Base-by-base conservation (phyloP, 23 red algal species). In the Chondrus crispus region DNA sequence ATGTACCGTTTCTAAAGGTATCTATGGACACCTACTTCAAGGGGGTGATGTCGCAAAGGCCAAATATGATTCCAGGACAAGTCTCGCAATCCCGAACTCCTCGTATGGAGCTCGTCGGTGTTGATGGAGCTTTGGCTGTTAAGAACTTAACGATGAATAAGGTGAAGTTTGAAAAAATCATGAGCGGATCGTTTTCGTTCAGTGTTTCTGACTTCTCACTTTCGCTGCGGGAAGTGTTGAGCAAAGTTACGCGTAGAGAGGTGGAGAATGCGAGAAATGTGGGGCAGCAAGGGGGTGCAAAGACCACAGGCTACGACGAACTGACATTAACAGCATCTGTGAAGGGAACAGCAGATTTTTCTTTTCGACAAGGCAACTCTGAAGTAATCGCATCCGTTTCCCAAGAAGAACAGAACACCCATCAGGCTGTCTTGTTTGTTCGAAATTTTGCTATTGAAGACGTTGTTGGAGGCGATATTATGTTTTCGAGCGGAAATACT, bases 61-160 rank as follows among this genome's bases (percentile, higher is more conserved):
- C 72, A 35, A 50, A 88, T 38, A 46, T 95, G 5, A 82, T 84
- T 26, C 69, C 70, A 18, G 84, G 82, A 42, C 24, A 52, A 3
- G 41, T 28, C 18, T 57, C 30, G 29, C 73, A 74, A 30, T 68
- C 91, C 13, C 91, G 91, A 2, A 85, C 91, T 35, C 91, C 91
- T 11, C 64, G 57, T 35, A 79, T 77, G 50, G 91, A 93, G 75
- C 46, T 93, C 29, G 64, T 93, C 16, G 80, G 80, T 2, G 82
- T 44, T 19, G 91, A 93, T 55, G 91, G 91, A 29, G 91, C 91
- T 40, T 68, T 93, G 36, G 91, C 91, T 20, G 80, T 93, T 18
- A 58, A 75, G 35, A 62, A 85, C 22, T 71, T 93, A 44, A 43
- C 26, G 18, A 49, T 93, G n/a, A 93, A 93, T 68, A 60, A 77